Evolutionary conservation across 805 yeast species (phyloP).

Genomic region (Candida ortonii): DNA sequence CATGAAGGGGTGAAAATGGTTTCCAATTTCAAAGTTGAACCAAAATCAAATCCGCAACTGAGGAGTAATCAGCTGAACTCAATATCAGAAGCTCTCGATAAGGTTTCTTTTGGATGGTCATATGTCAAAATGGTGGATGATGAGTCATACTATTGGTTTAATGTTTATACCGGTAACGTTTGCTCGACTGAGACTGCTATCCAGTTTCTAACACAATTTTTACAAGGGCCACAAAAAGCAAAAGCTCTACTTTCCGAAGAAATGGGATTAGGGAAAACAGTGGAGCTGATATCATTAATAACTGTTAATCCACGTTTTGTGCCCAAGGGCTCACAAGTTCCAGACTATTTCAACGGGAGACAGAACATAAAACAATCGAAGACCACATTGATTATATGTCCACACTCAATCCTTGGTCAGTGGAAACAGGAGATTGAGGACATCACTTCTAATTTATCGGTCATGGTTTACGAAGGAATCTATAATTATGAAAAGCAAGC

Average conservation of each 20-base stretch:
- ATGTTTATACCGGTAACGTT: slow-evolving; percentile 48
- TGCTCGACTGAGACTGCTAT: slow-evolving; percentile 34
- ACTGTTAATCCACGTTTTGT: slow-evolving; percentile 55
- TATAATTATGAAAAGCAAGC: slow-evolving; percentile 33
- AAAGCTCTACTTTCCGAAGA: slow-evolving; percentile 84
- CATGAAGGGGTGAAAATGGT: slow-evolving; percentile 46
- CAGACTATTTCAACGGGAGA: slow-evolving; percentile 39
- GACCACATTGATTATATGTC: slow-evolving; percentile 82
- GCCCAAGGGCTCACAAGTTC: slow-evolving; percentile 23
- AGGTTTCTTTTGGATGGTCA: slow-evolving; percentile 54
- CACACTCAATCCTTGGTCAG: slow-evolving; percentile 77
- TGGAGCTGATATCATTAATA: slow-evolving; percentile 72
- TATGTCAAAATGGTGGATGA: slow-evolving; percentile 18
- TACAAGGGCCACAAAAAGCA: slow-evolving; percentile 29
- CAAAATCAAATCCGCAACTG: slow-evolving; percentile 21
- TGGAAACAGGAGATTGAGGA: slow-evolving; percentile 75
- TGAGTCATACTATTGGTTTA: slow-evolving; percentile 39
- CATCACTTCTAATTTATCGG: slow-evolving; percentile 57
- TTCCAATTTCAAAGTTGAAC: slow-evolving; percentile 18
- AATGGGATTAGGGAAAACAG: slow-evolving; percentile 96
- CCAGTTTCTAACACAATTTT: slow-evolving; percentile 19
- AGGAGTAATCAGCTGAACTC: slow-evolving; percentile 19
- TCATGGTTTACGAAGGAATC: slow-evolving; percentile 64
- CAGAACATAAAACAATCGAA: slow-evolving; percentile 50
- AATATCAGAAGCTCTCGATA: slow-evolving; percentile 36